Base-by-base conservation (phyloP, 2,329 filamentous ascomycete genomes). In the Hymenoscyphus infarciens region DNA sequence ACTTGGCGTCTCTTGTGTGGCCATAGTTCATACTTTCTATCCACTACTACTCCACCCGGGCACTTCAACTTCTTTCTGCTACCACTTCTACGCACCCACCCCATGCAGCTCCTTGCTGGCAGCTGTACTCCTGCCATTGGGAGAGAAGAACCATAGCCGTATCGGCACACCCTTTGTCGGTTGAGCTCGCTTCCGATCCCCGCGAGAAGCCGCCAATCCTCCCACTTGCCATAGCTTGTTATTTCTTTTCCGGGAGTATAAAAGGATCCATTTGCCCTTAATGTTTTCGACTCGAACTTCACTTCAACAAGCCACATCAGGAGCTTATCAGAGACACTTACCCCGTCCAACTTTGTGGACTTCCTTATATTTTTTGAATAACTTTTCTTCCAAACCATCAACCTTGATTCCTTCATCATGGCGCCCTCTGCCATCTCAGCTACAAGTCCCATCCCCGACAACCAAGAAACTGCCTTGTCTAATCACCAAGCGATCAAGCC, bases 381-480 rank as follows among this genome's bases (percentile, higher is more conserved):
- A 22, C 11, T 11, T 52, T 25, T 13, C 19, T 25, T 25, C 45
- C n/a, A 52, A 13, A 25, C 13, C 22, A 33, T 2, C 27, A 11
- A 55, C 53, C 10, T 3, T 15, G 10, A 13, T 59, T 16, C 7
- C 33, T 49, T 15, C 58, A 29, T 15, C 52, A 61, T 61, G 59
- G 52, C 59, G 8, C 59, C 59, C 39, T 31, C 53, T 22, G 59
- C 59, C 33, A 33, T 56, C 10, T 15, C 22, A n/a, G 22, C 45
- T 15, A 29, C 25, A 7, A 16, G 22, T 7, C 31, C 27, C 5
- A 16, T 31, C 8, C 31, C 27, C 13, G n/a, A 22, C 6, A 33
- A 22, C n/a, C 16, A 49, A 49, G 55, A 57, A n/a, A 33, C 55
- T 57, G 2, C 27, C 31, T 33, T 33, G 15, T 33, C 19, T 35